These are phyloP conservation scores for Pseudonectria foliicola DNA, from an alignment of 2,329 filamentous ascomycete genomes.

Conservation along the genomic window DNA sequence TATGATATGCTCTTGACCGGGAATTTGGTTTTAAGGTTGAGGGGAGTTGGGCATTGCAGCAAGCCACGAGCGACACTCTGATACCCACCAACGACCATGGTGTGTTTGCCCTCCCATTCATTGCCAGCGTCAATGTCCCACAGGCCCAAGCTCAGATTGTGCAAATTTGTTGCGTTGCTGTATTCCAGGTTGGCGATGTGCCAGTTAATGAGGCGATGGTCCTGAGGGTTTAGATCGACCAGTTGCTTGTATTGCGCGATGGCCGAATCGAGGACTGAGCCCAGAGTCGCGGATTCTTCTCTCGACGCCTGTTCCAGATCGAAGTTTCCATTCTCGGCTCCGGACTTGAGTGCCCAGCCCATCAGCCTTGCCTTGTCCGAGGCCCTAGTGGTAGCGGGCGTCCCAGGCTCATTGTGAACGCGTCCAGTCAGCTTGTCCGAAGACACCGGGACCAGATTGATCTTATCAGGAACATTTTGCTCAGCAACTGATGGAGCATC, in stretches of 20 bases:
- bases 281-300: constrained; percentile 65
- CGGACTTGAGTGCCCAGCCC: constrained; percentile 71
- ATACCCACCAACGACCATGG: constrained; percentile 89
- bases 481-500: constrained; percentile 47
- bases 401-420: constrained; percentile 63
- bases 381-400: constrained; percentile 62
- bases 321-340: constrained; percentile 58
- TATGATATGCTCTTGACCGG: constrained; percentile 65
- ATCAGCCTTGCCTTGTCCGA: constrained; percentile 70
- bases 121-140: constrained; percentile 99
- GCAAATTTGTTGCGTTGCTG: constrained; percentile 85
- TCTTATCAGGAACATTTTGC: constrained; percentile 44
- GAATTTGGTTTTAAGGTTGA: constrained; percentile 70
- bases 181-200: constrained; percentile 98
- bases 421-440: constrained; percentile 65
- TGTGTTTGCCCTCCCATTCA: constrained; percentile 92
- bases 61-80: constrained; percentile 87
- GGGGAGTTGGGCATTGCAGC: constrained; percentile 64
- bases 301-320: constrained; percentile 61
- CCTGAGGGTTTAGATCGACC: constrained; percentile 74
- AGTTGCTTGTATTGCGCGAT: constrained; percentile 80
- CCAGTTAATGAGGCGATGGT: constrained; percentile 92
- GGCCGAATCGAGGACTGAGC: constrained; percentile 87
- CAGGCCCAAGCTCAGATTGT: constrained; percentile 76
- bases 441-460: constrained; percentile 55